Conservation (phyloP, 495 filamentous ascomycete species). For the Penicillium samsonianum region DNA sequence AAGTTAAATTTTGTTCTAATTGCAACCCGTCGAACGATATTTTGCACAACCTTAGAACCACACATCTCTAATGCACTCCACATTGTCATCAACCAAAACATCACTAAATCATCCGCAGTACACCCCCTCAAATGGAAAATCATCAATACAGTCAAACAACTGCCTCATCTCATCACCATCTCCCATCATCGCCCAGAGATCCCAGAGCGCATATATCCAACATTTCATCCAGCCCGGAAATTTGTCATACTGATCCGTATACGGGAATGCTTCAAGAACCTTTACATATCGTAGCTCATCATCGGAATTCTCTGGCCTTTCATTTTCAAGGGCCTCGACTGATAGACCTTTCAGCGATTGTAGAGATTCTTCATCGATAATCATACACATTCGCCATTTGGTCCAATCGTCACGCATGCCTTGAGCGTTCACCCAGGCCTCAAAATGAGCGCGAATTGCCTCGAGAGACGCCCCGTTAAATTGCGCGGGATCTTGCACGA, state of each 20-base stretch:
- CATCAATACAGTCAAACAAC: slow-evolving; percentile 5
- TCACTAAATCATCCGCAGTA: slow-evolving; percentile 1
- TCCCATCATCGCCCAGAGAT: slow-evolving; percentile 15
- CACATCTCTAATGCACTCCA: not conserved
- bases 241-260: slow-evolving; percentile 15
- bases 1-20: too few relatives aligned
- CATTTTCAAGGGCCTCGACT: not conserved
- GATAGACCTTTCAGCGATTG: slow-evolving; percentile 10
- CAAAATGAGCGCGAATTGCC: slow-evolving; percentile 19
- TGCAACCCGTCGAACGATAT: too few relatives aligned
- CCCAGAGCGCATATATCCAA: slow-evolving; percentile 11
- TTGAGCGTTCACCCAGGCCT: slow-evolving; percentile 15
- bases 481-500: slow-evolving; percentile 15
- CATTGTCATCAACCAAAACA: not conserved
- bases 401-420: slow-evolving; percentile 1
- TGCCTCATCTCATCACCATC: slow-evolving; percentile 2
- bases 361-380: slow-evolving; percentile 17
- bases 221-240: slow-evolving; percentile 26
- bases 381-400: slow-evolving; percentile 13
- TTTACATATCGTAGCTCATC: slow-evolving; percentile 17
- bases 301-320: not conserved
- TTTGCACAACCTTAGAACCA: not conserved
- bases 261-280: slow-evolving; percentile 23
- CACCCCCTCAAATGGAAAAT: slow-evolving; percentile 6
- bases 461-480: slow-evolving; percentile 17